phyloP scores from a whole-genome alignment of 306 rosid genomes.

The Geum urbanum region DNA sequence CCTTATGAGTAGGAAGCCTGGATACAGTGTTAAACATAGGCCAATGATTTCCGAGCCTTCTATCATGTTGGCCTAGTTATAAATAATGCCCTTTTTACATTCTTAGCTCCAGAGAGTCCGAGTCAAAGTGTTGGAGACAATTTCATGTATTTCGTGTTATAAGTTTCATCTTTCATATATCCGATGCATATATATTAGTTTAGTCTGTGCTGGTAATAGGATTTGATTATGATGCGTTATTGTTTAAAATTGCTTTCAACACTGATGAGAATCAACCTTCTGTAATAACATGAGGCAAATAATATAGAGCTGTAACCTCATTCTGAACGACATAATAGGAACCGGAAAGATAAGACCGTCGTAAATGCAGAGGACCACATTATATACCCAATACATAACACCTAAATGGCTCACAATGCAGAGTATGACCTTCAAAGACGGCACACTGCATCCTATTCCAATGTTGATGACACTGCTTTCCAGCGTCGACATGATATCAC shows the following conservation, averaged over 20 bases:
- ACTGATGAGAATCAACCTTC: neutral
- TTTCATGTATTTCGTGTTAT: conserved; percentile 1
- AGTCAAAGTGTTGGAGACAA: neutral
- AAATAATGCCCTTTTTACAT: neutral
- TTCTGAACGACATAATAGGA: neutral
- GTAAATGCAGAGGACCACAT: conserved; percentile 23
- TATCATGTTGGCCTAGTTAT: neutral
- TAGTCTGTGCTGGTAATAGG: neutral
- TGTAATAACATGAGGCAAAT: neutral
- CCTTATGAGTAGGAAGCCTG: conserved; percentile 10
- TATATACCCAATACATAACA: conserved; percentile 32
- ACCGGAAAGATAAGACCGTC: too few species aligned
- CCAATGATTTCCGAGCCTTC: neutral
- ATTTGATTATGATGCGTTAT: neutral
- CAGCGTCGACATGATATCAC: conserved; percentile 27
- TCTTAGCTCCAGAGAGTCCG: too few species aligned
- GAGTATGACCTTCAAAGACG: conserved; percentile 17
- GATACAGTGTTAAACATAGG: neutral
- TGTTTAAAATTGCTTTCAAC: neutral
- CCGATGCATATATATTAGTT: neutral
- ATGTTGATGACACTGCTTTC: conserved; percentile 30
- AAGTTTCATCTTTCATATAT: too few species aligned
- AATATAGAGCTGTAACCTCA: neutral
- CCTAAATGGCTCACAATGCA: conserved; percentile 26
- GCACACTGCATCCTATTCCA: conserved; percentile 21